These are phyloP conservation scores for Talaromyces sp. DNA, from an alignment of 2,329 filamentous ascomycete genomes.

Conservation along the genomic window DNA sequence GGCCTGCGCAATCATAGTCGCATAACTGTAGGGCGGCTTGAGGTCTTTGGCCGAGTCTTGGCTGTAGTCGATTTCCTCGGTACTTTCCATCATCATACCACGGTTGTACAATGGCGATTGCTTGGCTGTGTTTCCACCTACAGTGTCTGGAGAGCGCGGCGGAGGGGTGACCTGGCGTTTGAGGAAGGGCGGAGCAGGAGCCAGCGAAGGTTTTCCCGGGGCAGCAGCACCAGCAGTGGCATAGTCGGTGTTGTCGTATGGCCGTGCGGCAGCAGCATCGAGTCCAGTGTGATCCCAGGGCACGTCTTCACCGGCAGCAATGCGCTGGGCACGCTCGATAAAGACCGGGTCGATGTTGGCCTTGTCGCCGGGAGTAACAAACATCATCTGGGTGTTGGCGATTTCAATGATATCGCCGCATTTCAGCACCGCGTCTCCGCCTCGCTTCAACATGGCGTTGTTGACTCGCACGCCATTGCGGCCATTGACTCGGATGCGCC, in stretches of 20 bases:
- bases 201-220: conserved; percentile 30
- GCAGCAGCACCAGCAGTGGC: not conserved
- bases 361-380: conserved; percentile 77
- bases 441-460: conserved; percentile 63
- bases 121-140: conserved; percentile 37
- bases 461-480: conserved; percentile 88
- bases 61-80: conserved; percentile 55
- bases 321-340: conserved; percentile 58
- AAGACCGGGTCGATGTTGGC: conserved; percentile 65
- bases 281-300: conserved; percentile 33
- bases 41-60: conserved; percentile 80
- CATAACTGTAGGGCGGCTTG: conserved; percentile 94
- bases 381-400: conserved; percentile 95
- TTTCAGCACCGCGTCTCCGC: conserved; percentile 60
- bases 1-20: conserved; percentile 93
- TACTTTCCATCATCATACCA: conserved; percentile 50
- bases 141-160: conserved; percentile 34
- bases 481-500: conserved; percentile 82
- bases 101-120: conserved; percentile 45
- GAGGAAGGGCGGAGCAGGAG: conserved; percentile 37
- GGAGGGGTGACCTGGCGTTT: conserved; percentile 40
- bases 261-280: not conserved
- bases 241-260: conserved; percentile 6
- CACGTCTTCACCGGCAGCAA: conserved; percentile 37
- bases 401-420: conserved; percentile 92